These are phyloP conservation scores for Lachnellula cervina DNA, from an alignment of 2,329 filamentous ascomycete genomes.

Conservation along the genomic window DNA sequence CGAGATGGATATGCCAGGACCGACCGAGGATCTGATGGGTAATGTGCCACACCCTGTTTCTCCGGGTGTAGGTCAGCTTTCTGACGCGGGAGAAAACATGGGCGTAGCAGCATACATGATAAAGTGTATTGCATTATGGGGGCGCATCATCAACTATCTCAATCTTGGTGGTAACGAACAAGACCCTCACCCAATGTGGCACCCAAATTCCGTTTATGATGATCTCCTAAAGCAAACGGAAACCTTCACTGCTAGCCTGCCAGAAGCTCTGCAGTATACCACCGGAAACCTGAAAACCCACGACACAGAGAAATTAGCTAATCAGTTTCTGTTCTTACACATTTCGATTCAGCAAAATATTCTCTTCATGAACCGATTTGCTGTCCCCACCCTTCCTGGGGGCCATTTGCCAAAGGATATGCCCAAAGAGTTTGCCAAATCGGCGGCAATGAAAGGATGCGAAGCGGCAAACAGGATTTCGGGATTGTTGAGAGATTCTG, in stretches of 20 bases:
- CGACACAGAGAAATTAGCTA: constrained; percentile 76
- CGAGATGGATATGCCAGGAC: constrained; percentile 82
- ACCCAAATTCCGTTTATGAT: constrained; percentile 69
- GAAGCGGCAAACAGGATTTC: constrained; percentile 85
- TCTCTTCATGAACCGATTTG: constrained; percentile 85
- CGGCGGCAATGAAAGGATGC: constrained; percentile 70
- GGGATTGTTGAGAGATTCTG: constrained; percentile 72
- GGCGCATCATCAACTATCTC: constrained; percentile 80
- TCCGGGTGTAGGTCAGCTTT: constrained; percentile 58
- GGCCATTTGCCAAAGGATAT: constrained; percentile 63
- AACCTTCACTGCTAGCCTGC: constrained; percentile 64
- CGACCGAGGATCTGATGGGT: constrained; percentile 78
- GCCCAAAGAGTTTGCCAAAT: constrained; percentile 65
- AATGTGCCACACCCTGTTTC: constrained; percentile 58
- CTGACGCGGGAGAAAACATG: constrained; percentile 77
- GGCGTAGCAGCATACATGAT: constrained; percentile 90
- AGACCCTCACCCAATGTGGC: constrained; percentile 77
- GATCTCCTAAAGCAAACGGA: constrained; percentile 66
- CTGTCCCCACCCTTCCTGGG: constrained; percentile 58
- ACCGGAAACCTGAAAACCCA: constrained; percentile 80
- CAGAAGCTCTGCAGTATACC: constrained; percentile 67
- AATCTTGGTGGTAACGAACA: constrained; percentile 83
- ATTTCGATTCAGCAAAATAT: constrained; percentile 85
- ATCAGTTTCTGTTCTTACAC: constrained; percentile 90
- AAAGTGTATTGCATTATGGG: constrained; percentile 81